Base-by-base conservation (phyloP, 768 basidiomycete species). In the Lactarius psammicola region DNA sequence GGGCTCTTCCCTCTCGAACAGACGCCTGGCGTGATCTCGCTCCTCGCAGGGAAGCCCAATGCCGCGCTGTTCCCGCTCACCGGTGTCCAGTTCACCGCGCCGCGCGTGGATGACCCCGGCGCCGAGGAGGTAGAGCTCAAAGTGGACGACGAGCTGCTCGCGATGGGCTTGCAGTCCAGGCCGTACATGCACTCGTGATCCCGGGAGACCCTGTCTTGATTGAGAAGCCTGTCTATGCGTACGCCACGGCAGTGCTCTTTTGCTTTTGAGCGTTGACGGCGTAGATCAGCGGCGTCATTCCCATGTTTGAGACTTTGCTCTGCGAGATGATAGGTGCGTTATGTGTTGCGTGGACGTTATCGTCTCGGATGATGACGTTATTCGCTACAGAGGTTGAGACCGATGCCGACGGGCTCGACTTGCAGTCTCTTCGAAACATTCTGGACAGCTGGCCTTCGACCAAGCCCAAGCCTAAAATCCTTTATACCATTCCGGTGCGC, bases 21-120 rank as follows among this genome's bases (percentile, higher is more conserved):
- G n/a, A n/a, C n/a, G n/a, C 31, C 94, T 0, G 91, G 91, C 0
- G 74, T 92, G 44, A 86, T 95, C 62, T 92, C 89, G 3, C 75
- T 95, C 34, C 84, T 95, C 8, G 95, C 94, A 0, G 96, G 96
- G 33, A 94, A 95, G 75, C 96, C 96, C 7, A 95, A 96, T 72
- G 82, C 88, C 9, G 79, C 82, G n/a, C 90, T 92, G 23, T 98
- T 97, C 78, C 96, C 96, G 1, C 92, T 98, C 78, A 86, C 87
- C 2, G 87, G 88, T 0, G 78, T 98, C 70, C 87, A 83, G 62
- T 86, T 92, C 75, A 84, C 80, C 2, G 81, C 86, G 4, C 78
- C 81, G 33, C 61, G 71, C 23, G 83, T 85, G 11, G 84, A 84
- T 3, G 74, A 73, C 26, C 76, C 83, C 63, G 77, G 79, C 13